Conservation (phyloP, 2,329 filamentous ascomycete genomes). For the Exophiala xenobiotica region DNA sequence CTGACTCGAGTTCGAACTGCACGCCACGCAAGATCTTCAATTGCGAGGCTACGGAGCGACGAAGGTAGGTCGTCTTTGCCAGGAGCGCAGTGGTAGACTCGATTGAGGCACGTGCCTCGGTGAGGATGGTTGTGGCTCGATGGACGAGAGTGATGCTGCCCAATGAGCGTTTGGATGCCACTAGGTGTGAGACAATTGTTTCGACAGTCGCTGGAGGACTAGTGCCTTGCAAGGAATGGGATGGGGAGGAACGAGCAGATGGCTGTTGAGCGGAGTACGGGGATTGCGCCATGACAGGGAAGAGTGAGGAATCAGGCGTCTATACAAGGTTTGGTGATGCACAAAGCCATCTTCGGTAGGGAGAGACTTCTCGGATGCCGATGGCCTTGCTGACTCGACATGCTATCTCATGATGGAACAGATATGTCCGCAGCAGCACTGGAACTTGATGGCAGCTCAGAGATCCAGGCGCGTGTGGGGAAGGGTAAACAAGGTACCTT, state of each 20-base stretch:
- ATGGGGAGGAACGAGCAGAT: conserved; percentile 23
- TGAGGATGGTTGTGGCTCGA: conserved; percentile 83
- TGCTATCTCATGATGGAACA: too few relatives aligned
- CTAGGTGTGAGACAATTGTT: conserved; percentile 76
- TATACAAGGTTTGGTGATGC: not conserved
- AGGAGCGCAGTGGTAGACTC: conserved; percentile 75
- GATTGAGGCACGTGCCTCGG: conserved; percentile 68
- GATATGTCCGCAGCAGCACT: too few relatives aligned
- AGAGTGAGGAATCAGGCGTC: conserved; percentile 15
- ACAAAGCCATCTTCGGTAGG: not conserved
- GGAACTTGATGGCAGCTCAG: too few relatives aligned
- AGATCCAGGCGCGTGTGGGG: too few relatives aligned
- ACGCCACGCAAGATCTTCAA: conserved; percentile 46
- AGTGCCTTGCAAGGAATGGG: conserved; percentile 17
- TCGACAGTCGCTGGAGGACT: conserved; percentile 52
- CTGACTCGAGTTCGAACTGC: conserved; percentile 44
- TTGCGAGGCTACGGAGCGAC: conserved; percentile 56
- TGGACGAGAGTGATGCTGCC: conserved; percentile 80
- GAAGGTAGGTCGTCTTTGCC: conserved; percentile 68
- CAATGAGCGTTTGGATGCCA: conserved; percentile 83
- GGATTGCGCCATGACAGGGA: conserved; percentile 27
- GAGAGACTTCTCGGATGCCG: not conserved
- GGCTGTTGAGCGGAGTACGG: conserved; percentile 14
- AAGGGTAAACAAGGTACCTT: too few relatives aligned
- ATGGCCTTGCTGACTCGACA: too few relatives aligned